phyloP scores from a whole-genome alignment of 163 green algal genomes.

The Scenedesmus sp. region DNA sequence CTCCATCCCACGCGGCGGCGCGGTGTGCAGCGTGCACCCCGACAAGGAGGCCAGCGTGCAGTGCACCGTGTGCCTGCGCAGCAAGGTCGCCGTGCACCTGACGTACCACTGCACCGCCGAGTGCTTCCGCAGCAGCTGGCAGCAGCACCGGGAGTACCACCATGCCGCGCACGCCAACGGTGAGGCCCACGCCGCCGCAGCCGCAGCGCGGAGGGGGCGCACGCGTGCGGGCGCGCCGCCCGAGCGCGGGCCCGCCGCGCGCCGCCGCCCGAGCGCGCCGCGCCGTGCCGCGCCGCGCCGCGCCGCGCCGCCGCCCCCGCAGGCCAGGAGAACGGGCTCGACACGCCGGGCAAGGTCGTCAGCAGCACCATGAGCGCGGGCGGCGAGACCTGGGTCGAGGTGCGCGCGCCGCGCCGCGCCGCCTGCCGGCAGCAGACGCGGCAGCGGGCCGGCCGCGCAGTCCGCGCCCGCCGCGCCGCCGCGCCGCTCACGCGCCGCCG shows the following conservation, averaged over 20 bases:
- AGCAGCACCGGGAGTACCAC: slow-evolving; percentile 89
- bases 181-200: neutral
- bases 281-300: neutral
- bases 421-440: slow-evolving; percentile 4
- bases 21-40: slow-evolving; percentile 91
- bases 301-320: neutral
- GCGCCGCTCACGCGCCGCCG: too few species aligned
- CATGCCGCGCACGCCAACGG: slow-evolving; percentile 57
- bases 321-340: slow-evolving; percentile 54
- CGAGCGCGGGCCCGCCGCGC: neutral
- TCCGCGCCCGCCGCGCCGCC: neutral
- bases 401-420: slow-evolving; percentile 18
- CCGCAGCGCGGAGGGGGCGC: neutral
- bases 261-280: neutral
- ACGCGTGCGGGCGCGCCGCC: neutral
- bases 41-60: slow-evolving; percentile 89
- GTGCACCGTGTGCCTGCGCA: slow-evolving; percentile 90
- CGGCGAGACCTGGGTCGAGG: slow-evolving; percentile 84
- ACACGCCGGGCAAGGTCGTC: slow-evolving; percentile 32
- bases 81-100: slow-evolving; percentile 76
- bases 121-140: slow-evolving; percentile 89
- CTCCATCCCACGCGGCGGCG: slow-evolving; percentile 54
- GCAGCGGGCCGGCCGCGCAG: neutral
- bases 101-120: slow-evolving; percentile 93
- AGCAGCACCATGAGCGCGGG: slow-evolving; percentile 54